Evolutionary conservation across 2,329 filamentous ascomycete species (phyloP), one percentile per base, ranked within the genome.

Genomic region (Acrocalymma vagum): DNA sequence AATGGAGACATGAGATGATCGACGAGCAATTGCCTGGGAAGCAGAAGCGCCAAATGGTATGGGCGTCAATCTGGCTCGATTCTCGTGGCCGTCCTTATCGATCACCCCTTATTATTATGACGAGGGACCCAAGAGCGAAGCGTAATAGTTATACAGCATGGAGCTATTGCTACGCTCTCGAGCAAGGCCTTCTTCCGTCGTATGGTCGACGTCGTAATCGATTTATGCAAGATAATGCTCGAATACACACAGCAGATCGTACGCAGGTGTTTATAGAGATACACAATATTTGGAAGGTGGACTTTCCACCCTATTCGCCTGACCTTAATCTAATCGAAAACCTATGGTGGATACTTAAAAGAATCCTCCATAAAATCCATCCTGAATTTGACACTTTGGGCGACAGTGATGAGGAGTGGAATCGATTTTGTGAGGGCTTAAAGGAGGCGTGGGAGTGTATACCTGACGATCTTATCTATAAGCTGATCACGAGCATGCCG

Each of bases 311-410:
- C 6, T 58, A 55, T 29, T 57, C 45, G 16, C 51, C 52, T 2
- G 48, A 61, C 29, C 38, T 60, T 16, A 63, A 60, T 34, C 55
- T 47, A n/a, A 56, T 58, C 29, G 34, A 62, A 27, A 45, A 62
- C 41, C 15, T 50, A 6, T 62, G 39, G 55, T 47, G 36, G 26
- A 26, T 29, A 4, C 45, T 60, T n/a, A 56, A 56, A 36, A 40
- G 41, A 17, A 21, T 21, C 5, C 25, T 59, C 6, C 23, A 50
- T 38, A 21, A 44, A 28, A 31, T 40, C 8, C 21, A 44, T 16
- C 45, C 36, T 17, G 31, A 48, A 15, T 38, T 48, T 29, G 24
- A 38, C 8, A 29, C 17, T 34, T 41, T 44, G 9, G 31, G 40
- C 21, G 18, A 34, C 9, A 20, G 27, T n/a, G 14, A 17, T 24